These are phyloP conservation scores for Breviolum minutum DNA, from an alignment of 73 alveolate species.

Conservation along the genomic window DNA sequence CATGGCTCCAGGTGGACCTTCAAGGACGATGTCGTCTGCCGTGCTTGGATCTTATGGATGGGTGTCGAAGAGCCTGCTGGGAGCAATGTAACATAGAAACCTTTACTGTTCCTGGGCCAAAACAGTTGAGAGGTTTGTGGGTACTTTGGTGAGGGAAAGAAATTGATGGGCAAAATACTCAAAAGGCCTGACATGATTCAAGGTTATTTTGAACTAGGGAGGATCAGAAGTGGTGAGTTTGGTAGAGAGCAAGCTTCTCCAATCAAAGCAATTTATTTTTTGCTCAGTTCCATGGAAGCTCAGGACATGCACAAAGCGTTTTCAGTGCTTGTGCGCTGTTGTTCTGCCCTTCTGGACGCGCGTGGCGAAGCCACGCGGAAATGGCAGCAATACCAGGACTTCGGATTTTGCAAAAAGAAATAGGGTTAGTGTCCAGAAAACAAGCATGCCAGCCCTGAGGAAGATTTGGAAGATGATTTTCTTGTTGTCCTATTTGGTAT, in stretches of 20 bases:
- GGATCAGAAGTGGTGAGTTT: background rate
- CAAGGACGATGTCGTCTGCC: conserved; percentile 21
- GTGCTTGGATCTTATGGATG: conserved; percentile 47
- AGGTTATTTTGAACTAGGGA: background rate
- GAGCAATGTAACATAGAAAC: conserved; percentile 60
- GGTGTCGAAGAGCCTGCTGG: conserved; percentile 53
- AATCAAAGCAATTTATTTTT: too few species aligned
- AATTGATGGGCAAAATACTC: background rate
- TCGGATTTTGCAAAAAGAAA: too few species aligned
- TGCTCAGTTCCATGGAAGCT: background rate
- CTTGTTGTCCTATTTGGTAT: too few species aligned
- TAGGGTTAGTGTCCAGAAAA: too few species aligned
- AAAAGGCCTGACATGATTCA: background rate
- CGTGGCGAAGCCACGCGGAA: conserved; percentile 38
- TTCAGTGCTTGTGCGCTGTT: conserved; percentile 42
- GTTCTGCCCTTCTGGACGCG: conserved; percentile 13
- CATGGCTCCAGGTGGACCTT: background rate
- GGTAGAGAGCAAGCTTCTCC: background rate
- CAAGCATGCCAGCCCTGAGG: too few species aligned
- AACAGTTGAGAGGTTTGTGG: too few species aligned
- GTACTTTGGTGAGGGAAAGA: too few species aligned
- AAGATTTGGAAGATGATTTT: too few species aligned
- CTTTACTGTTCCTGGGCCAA: conserved; percentile 29
- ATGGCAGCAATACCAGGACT: conserved; percentile 23
- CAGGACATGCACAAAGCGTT: conserved; percentile 48